phyloP scores from a whole-genome alignment of 2,329 filamentous ascomycete species.

The Beauveria caledonica region DNA sequence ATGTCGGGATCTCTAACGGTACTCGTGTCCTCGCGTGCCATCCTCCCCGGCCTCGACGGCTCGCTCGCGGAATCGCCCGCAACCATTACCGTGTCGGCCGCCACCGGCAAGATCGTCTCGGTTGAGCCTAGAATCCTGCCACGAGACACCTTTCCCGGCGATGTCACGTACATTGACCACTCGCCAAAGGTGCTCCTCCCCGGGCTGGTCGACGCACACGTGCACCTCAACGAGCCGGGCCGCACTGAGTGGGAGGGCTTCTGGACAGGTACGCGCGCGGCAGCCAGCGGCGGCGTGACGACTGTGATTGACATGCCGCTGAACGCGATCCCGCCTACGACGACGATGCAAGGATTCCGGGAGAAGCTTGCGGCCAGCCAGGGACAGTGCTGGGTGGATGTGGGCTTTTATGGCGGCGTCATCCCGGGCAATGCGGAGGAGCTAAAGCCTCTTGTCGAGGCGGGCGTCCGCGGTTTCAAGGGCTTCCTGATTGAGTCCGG shows the following conservation, averaged over 20 bases:
- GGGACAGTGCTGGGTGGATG: constrained; percentile 94
- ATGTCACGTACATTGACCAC: constrained; percentile 71
- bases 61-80: constrained; percentile 63
- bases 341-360: constrained; percentile 70
- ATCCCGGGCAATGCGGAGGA: constrained; percentile 82
- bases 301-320: constrained; percentile 97
- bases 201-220: constrained; percentile 91
- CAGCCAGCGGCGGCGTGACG: constrained; percentile 91
- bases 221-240: constrained; percentile 94
- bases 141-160: constrained; percentile 61
- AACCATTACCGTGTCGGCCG: constrained; percentile 69
- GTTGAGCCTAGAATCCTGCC: constrained; percentile 70
- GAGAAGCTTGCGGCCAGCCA: constrained; percentile 79
- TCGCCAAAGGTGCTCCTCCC: constrained; percentile 79
- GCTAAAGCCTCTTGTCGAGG: constrained; percentile 70
- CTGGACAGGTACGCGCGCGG: constrained; percentile 85
- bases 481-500: constrained; percentile 96
- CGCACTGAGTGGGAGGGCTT: constrained; percentile 98
- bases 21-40: constrained; percentile 73
- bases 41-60: constrained; percentile 63
- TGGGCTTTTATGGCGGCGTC: constrained; percentile 95
- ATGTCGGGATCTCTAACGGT: constrained; percentile 49
- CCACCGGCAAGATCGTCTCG: constrained; percentile 75
- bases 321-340: constrained; percentile 94
- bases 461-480: constrained; percentile 91